Conservation (phyloP, 306 rosid genomes). For the Abrus precatorius region DNA sequence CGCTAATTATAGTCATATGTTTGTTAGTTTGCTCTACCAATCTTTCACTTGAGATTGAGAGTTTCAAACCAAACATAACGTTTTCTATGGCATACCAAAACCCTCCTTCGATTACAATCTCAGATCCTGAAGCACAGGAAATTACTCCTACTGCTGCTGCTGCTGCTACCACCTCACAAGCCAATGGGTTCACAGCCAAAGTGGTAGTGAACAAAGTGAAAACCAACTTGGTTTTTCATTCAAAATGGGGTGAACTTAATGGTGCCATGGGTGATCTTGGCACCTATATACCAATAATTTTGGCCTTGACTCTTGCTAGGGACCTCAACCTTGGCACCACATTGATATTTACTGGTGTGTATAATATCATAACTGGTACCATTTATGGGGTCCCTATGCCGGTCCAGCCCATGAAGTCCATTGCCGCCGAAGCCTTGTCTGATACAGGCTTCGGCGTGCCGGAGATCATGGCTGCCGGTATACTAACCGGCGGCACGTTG, state of each 20-base stretch:
- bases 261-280: conserved; percentile 57
- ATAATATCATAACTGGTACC: conserved; percentile 46
- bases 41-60: not conserved
- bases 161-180: not conserved
- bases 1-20: not conserved
- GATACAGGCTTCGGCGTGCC: conserved; percentile 36
- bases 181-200: conserved; percentile 4
- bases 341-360: conserved; percentile 39
- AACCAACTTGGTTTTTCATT: conserved; percentile 36
- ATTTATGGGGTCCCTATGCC: conserved; percentile 54
- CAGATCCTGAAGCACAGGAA: conserved; percentile 43
- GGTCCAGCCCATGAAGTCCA: conserved; percentile 52
- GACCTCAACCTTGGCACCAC: conserved; percentile 48
- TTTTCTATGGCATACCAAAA: conserved; percentile 41
- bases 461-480: conserved; percentile 47
- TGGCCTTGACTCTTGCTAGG: conserved; percentile 49
- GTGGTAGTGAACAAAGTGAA: conserved; percentile 24
- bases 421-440: conserved; percentile 42
- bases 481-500: conserved; percentile 39
- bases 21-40: not conserved
- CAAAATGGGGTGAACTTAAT: conserved; percentile 48
- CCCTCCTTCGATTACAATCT: conserved; percentile 20
- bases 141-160: not conserved
- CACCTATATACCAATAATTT: conserved; percentile 41
- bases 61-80: not conserved